A percentile compares a stretch with the other conserved stretches of the same genome.
phyloP scores from a whole-genome alignment of 768 basidiomycete species.

The Suillus alpinus region DNA sequence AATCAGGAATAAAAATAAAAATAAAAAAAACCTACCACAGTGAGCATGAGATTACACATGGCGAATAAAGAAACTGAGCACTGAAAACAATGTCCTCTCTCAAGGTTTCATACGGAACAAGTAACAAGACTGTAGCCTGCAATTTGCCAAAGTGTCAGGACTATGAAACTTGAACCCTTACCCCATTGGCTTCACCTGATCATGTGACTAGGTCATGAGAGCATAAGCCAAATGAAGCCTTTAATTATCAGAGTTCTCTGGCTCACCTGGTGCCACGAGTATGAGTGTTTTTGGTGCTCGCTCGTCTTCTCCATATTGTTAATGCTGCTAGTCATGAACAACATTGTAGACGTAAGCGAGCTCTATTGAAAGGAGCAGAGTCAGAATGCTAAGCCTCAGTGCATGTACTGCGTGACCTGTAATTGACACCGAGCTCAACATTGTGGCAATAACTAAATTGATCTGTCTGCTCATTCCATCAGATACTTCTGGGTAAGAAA shows the following conservation, averaged over 20 bases:
- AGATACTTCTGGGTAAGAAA: conserved; percentile 1
- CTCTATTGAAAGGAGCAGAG: conserved; percentile 24
- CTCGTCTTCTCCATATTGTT: conserved; percentile 22
- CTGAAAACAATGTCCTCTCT: conserved; percentile 71
- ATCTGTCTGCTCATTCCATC: not conserved
- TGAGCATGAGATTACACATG: conserved; percentile 1
- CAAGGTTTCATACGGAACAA: conserved; percentile 68
- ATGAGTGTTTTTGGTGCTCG: conserved; percentile 40
- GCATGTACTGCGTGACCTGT: not conserved
- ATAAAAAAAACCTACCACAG: conserved; percentile 37
- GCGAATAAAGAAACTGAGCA: conserved; percentile 6
- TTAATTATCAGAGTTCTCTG: conserved; percentile 16
- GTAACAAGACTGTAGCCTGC: conserved; percentile 74
- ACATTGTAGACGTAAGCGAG: conserved; percentile 12
- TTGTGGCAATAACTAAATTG: not conserved
- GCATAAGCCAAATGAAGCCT: not conserved
- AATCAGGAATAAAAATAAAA: too few species aligned
- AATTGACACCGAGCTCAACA: conserved; percentile 2
- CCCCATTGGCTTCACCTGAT: conserved; percentile 53
- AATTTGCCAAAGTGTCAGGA: conserved; percentile 18
- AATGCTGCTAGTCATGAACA: conserved; percentile 10
- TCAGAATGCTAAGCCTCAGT: conserved; percentile 25
- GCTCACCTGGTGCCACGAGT: conserved; percentile 84
- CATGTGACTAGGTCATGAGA: conserved; percentile 62
- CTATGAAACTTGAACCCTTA: conserved; percentile 10